phyloP scores from a whole-genome alignment of 2,329 filamentous ascomycete genomes.

The Neocatenulostroma microsporum region DNA sequence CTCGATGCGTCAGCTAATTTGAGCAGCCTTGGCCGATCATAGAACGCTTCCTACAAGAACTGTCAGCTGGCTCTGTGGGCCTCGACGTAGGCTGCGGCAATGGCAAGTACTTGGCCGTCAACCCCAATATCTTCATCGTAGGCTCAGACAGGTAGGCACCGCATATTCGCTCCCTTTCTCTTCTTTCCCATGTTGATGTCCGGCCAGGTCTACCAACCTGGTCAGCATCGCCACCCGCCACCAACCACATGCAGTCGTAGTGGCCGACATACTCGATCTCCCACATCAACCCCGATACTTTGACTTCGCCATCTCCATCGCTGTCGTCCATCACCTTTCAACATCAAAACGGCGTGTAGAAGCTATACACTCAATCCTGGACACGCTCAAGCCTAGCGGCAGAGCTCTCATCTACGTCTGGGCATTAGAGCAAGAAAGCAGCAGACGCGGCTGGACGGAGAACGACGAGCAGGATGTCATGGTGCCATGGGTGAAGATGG shows the following conservation, averaged over 20 bases:
- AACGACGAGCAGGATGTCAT: constrained; percentile 81
- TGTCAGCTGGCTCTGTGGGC: constrained; percentile 65
- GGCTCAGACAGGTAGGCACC: constrained; percentile 72
- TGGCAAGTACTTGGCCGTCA: constrained; percentile 85
- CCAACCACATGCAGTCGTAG: constrained; percentile 58
- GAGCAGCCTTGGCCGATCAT: constrained; percentile 82
- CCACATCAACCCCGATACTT: constrained; percentile 61
- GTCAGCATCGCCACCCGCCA: constrained; percentile 50
- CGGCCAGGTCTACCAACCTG: constrained; percentile 50
- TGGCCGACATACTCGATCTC: constrained; percentile 76
- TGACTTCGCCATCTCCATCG: constrained; percentile 91
- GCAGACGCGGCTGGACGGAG: constrained; percentile 81
- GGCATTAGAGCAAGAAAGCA: constrained; percentile 85
- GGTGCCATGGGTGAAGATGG: constrained; percentile 80
- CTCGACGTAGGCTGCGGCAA: constrained; percentile 94
- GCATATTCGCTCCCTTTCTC: too few relatives aligned
- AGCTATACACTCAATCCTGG: constrained; percentile 64
- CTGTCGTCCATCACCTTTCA: constrained; percentile 88
- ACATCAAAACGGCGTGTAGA: constrained; percentile 64
- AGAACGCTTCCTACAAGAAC: constrained; percentile 62
- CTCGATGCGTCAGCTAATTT: not conserved
- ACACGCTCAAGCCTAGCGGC: constrained; percentile 54
- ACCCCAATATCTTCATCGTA: constrained; percentile 67
- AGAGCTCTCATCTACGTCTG: constrained; percentile 81
- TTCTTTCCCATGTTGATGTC: constrained; percentile 4